phyloP scores from a whole-genome alignment of 257 asterid genomes.

The Solanum paucissectum region DNA sequence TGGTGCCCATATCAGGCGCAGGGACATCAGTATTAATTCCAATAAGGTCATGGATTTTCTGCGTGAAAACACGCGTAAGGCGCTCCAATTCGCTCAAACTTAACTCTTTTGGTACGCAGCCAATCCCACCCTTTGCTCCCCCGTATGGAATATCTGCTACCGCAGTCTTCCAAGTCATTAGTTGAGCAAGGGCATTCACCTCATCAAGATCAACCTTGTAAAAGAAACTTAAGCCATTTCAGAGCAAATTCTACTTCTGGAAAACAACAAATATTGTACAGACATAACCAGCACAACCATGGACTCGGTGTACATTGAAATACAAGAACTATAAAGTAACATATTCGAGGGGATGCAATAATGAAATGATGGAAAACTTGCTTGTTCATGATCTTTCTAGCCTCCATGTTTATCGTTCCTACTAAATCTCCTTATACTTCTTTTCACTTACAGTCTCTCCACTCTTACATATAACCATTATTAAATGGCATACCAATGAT shows the following conservation, averaged over 20 bases:
- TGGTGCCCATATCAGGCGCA: constrained; percentile 99
- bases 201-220: constrained; percentile 90
- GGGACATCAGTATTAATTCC: constrained; percentile 93
- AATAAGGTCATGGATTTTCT: constrained; percentile 90
- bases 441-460: neutral
- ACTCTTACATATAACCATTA: neutral
- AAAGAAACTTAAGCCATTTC: constrained; percentile 5
- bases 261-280: neutral
- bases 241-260: constrained; percentile 1
- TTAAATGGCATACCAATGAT: neutral
- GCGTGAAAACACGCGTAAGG: constrained; percentile 93
- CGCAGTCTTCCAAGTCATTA: constrained; percentile 99
- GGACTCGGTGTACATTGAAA: neutral
- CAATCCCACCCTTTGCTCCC: constrained; percentile 99
- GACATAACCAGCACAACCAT: neutral
- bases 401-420: neutral
- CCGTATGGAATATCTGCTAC: constrained; percentile 94
- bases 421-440: neutral
- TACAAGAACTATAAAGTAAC: neutral
- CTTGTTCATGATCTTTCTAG: neutral
- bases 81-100: constrained; percentile 80
- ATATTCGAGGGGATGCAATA: neutral
- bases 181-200: constrained; percentile 96
- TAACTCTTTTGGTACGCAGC: constrained; percentile 73
- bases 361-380: neutral